Evolutionary conservation across 2,329 filamentous ascomycete genomes (phyloP).

Genomic region (Hypoxylon sp.): DNA sequence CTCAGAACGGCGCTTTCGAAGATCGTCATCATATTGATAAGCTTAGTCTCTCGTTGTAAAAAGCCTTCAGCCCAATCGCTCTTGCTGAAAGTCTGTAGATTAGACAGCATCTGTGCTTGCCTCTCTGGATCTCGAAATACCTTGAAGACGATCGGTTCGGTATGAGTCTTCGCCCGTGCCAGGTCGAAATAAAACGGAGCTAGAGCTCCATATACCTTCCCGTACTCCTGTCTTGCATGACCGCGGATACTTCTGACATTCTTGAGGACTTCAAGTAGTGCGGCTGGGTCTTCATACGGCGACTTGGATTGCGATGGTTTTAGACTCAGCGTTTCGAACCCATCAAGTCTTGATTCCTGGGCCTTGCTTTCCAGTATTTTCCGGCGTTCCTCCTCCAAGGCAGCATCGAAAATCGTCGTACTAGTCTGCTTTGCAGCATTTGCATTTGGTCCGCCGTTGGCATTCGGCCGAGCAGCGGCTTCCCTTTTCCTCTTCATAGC

Average conservation of each 20-base stretch:
- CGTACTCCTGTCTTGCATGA: slow-evolving; percentile 89
- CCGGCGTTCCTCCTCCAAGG: slow-evolving; percentile 74
- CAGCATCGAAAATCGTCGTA: slow-evolving; percentile 81
- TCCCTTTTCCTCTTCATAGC: slow-evolving; percentile 74
- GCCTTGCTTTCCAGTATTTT: slow-evolving; percentile 58
- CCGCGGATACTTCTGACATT: slow-evolving; percentile 84
- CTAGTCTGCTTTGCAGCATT: slow-evolving; percentile 54
- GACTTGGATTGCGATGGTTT: slow-evolving; percentile 59
- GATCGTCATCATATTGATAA: slow-evolving; percentile 80
- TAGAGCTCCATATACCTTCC: slow-evolving; percentile 88
- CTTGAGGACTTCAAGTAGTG: slow-evolving; percentile 78
- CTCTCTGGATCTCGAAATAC: slow-evolving; percentile 89
- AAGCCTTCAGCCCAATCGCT: slow-evolving; percentile 87
- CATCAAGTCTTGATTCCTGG: slow-evolving; percentile 64
- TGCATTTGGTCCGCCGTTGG: slow-evolving; percentile 41
- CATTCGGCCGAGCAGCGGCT: slow-evolving; percentile 57
- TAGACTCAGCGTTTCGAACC: slow-evolving; percentile 84
- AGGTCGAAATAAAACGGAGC: slow-evolving; percentile 92
- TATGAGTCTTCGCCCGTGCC: slow-evolving; percentile 77
- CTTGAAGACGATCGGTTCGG: slow-evolving; percentile 87
- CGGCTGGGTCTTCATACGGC: slow-evolving; percentile 71
- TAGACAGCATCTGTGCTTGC: slow-evolving; percentile 89
- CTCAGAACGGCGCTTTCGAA: slow-evolving; percentile 92
- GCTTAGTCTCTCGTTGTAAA: slow-evolving; percentile 76
- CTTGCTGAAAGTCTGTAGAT: slow-evolving; percentile 82